Percentiles rank a stretch among this genome's conserved stretches.
These are phyloP conservation scores for Fusarium denticulatum DNA, from an alignment of 2,329 filamentous ascomycete species.

Conservation along the genomic window DNA sequence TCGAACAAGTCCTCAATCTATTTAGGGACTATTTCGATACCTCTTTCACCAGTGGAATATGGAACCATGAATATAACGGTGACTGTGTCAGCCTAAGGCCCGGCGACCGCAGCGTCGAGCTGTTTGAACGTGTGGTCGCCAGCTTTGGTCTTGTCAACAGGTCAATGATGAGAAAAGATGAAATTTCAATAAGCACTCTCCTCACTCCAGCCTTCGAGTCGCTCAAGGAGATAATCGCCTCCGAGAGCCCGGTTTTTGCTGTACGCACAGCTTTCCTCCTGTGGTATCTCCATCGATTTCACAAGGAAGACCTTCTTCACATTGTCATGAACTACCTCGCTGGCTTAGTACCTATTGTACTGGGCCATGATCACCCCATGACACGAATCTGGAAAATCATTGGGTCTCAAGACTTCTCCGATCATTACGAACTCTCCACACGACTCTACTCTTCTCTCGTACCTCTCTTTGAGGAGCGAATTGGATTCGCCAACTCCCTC, in stretches of 20 bases:
- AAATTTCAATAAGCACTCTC: slow-evolving; percentile 45
- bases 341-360: slow-evolving; percentile 44
- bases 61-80: slow-evolving; percentile 47
- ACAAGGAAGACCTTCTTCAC: slow-evolving; percentile 46
- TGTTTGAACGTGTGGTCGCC: slow-evolving; percentile 50
- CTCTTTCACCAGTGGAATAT: slow-evolving; percentile 43
- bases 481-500: slow-evolving; percentile 47
- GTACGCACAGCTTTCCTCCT: slow-evolving; percentile 48
- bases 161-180: slow-evolving; percentile 47
- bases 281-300: slow-evolving; percentile 49
- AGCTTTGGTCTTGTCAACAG: slow-evolving; percentile 49
- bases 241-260: slow-evolving; percentile 48
- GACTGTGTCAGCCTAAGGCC: slow-evolving; percentile 40
- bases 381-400: slow-evolving; percentile 46
- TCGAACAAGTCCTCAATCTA: slow-evolving; percentile 44
- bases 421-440: slow-evolving; percentile 48
- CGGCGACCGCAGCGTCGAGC: slow-evolving; percentile 46
- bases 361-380: slow-evolving; percentile 46
- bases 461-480: slow-evolving; percentile 45
- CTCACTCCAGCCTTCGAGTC: slow-evolving; percentile 50
- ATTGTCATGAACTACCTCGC: slow-evolving; percentile 48
- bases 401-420: slow-evolving; percentile 45
- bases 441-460: slow-evolving; percentile 46
- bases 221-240: slow-evolving; percentile 47
- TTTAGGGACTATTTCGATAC: slow-evolving; percentile 46